A percentile compares a stretch with the other conserved stretches of the same genome.
Evolutionary conservation across 495 filamentous ascomycete species (phyloP).

Genomic region (Aspergillus affinis): DNA sequence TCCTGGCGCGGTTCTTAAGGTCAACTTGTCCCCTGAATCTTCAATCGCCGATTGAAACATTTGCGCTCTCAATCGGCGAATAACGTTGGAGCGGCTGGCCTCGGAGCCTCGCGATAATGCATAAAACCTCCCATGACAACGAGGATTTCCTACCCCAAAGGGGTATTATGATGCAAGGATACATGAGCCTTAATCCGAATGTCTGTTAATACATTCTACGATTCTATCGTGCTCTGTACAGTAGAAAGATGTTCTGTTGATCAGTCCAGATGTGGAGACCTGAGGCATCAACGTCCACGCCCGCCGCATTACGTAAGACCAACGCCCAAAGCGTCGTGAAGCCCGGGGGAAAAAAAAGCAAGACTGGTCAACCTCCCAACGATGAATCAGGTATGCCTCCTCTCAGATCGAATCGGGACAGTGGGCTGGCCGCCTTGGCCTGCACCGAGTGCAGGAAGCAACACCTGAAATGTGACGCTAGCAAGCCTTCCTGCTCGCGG

Average conservation of each 20-base stretch:
- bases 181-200: too few species aligned
- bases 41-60: not conserved
- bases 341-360: too few species aligned
- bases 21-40: not conserved
- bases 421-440: conserved; percentile 26
- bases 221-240: too few species aligned
- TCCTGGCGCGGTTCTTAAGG: not conserved
- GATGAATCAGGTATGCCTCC: conserved; percentile 22
- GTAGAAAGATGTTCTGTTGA: too few species aligned
- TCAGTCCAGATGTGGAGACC: not conserved
- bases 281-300: not conserved
- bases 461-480: conserved; percentile 44
- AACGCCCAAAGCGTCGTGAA: too few species aligned
- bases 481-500: conserved; percentile 36
- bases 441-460: conserved; percentile 46
- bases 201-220: too few species aligned
- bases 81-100: conserved; percentile 16
- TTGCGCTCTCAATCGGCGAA: conserved; percentile 2
- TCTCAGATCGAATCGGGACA: conserved; percentile 3
- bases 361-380: not conserved
- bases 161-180: too few species aligned
- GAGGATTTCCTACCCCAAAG: not conserved
- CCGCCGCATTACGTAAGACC: too few species aligned
- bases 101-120: not conserved
- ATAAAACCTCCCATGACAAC: not conserved